phyloP scores from a whole-genome alignment of 352 stramenopile genomes.

The Stephanocyclus meneghinianus region DNA sequence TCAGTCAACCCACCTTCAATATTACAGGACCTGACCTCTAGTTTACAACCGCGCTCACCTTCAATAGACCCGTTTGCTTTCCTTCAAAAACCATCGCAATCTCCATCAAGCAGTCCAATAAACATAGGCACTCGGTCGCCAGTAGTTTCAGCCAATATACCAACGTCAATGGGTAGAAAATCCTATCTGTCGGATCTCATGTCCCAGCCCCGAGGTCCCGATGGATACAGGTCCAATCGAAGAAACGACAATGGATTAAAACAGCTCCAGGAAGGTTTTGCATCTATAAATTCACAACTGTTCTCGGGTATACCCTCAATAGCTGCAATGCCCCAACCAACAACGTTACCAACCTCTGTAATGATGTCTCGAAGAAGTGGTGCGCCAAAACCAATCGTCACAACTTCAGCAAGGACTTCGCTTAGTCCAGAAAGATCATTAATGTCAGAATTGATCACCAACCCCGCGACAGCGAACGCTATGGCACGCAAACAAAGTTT shows the following conservation, averaged over 20 bases:
- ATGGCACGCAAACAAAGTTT: background rate
- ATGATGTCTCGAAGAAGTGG: slow-evolving; percentile 10
- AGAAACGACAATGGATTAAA: background rate
- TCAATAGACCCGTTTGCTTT: background rate
- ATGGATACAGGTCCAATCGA: background rate
- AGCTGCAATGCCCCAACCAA: background rate
- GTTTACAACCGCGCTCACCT: background rate
- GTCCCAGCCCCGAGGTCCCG: background rate
- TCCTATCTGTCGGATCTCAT: slow-evolving; percentile 10
- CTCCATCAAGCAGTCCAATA: background rate
- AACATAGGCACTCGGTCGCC: background rate
- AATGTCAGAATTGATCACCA: slow-evolving; percentile 8
- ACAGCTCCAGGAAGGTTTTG: slow-evolving; percentile 6
- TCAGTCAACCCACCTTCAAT: slow-evolving; percentile 7
- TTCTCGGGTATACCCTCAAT: slow-evolving; percentile 6
- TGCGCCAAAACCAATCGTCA: slow-evolving; percentile 2
- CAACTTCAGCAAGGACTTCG: background rate
- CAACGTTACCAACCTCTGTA: background rate
- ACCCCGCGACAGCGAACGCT: background rate
- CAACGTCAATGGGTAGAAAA: background rate
- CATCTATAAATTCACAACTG: slow-evolving; percentile 8
- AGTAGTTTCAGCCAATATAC: slow-evolving; percentile 4
- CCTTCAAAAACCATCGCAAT: background rate
- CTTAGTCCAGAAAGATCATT: slow-evolving; percentile 4
- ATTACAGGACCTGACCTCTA: background rate